phyloP scores from a whole-genome alignment of 345 rosid species.

The Lagerstroemia speciosa region DNA sequence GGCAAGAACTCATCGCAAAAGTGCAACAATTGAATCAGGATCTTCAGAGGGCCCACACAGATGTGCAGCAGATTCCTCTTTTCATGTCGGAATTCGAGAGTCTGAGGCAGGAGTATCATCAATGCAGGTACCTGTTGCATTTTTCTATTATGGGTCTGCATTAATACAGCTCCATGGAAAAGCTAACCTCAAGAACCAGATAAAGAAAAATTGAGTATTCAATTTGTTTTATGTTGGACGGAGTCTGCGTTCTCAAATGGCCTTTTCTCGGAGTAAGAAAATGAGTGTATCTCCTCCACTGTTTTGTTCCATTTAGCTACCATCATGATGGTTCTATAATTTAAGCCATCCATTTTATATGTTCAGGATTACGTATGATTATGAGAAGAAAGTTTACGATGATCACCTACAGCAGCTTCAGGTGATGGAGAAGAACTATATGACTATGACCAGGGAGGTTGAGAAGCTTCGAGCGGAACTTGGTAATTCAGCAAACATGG shows the following conservation, averaged over 20 bases:
- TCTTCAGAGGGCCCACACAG: slow-evolving; percentile 61
- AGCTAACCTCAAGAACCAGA: not conserved
- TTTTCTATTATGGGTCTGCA: not conserved
- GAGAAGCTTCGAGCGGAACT: slow-evolving; percentile 86
- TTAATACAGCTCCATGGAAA: not conserved
- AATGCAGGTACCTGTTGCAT: slow-evolving; percentile 55
- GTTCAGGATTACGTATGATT: slow-evolving; percentile 71
- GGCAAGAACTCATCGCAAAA: slow-evolving; percentile 79
- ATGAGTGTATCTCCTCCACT: not conserved
- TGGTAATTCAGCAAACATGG: slow-evolving; percentile 44
- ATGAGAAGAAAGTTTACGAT: slow-evolving; percentile 73
- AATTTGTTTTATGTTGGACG: not conserved
- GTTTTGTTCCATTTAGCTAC: not conserved
- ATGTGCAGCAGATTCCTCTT: slow-evolving; percentile 72
- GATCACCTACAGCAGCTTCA: slow-evolving; percentile 94
- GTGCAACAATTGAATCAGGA: slow-evolving; percentile 68
- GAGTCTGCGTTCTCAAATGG: not conserved
- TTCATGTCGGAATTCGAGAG: slow-evolving; percentile 70
- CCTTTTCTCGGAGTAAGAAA: not conserved
- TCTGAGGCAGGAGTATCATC: slow-evolving; percentile 85
- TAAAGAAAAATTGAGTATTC: not conserved
- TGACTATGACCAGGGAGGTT: slow-evolving; percentile 81
- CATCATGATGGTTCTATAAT: not conserved
- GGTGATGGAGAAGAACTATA: slow-evolving; percentile 82
- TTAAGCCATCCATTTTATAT: not conserved